Evolutionary conservation across 345 rosid species (phyloP), one percentile per base, ranked within the genome.

Genomic region (Brassica carinata): DNA sequence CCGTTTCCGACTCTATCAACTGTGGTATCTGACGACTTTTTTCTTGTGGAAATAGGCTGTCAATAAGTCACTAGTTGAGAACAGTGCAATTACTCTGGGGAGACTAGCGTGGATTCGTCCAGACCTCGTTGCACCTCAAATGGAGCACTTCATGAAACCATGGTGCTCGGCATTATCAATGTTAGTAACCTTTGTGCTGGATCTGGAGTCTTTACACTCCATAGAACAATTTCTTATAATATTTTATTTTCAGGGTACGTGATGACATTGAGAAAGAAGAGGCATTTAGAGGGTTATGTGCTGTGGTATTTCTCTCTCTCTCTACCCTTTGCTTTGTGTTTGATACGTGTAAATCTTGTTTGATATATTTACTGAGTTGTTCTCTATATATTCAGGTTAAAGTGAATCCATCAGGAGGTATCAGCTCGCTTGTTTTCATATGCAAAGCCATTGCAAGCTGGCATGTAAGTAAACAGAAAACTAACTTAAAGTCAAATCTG

Each of bases 71-170:
- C 90, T 94, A 43, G 74, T 94, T 71, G 98, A 96, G 82, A 96
- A 96, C 86, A 91, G 97, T 85, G 97, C 99, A 63, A 96, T 96
- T 67, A 94, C 99, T 30, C 92, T 96, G 30, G 99, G 99, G 69
- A 91, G 99, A 87, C 88, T 96, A 79, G 94, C 98, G 29, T 96
- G 97, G 99, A 94, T 91, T 80, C 94, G 96, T 82, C 98, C 99
- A 53, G 98, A 96, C 82, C 82, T 96, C 15, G 94, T 96, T 15
- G 86, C 98, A 9, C 98, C 99, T 1, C 97, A 91, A 74, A 91
- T 96, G 97, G 98, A 96, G 88, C 99, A 94, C 86, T 96, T 96
- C 85, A 94, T 96, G 97, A 87, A 90, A 85, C 83, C 95, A 34
- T 96, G 99, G 99, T 96, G 98, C 83, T 83, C 85, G 75, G 94